Conservation (phyloP, 768 basidiomycete species). For the Udeniomyces megalosporus region DNA sequence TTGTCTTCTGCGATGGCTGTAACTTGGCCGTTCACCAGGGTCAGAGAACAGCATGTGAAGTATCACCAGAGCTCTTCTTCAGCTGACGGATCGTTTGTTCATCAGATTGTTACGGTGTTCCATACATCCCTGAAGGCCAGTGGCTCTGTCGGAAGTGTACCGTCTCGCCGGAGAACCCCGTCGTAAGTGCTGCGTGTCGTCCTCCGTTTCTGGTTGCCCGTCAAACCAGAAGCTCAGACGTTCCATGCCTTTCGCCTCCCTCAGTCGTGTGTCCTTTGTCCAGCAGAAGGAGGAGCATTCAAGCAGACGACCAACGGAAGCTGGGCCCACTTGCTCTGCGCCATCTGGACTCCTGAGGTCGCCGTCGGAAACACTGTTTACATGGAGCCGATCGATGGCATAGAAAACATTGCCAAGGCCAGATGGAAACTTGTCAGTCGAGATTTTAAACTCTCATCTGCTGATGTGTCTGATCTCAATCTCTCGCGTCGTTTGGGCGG, state of each 20-base stretch:
- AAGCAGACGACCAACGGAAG: slow-evolving; percentile 85
- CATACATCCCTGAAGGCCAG: slow-evolving; percentile 97
- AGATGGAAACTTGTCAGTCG: slow-evolving; percentile 78
- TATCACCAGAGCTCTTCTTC: too few relatives aligned
- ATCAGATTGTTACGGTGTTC: slow-evolving; percentile 92
- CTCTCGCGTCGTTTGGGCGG: background rate
- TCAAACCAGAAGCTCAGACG: background rate
- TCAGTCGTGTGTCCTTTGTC: slow-evolving; percentile 86
- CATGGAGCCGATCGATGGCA: slow-evolving; percentile 92
- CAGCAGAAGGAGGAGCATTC: slow-evolving; percentile 93
- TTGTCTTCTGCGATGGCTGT: slow-evolving; percentile 98
- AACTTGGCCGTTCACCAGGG: slow-evolving; percentile 99
- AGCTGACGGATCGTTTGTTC: too few relatives aligned
- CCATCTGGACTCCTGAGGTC: slow-evolving; percentile 94
- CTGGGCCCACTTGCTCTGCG: slow-evolving; percentile 92
- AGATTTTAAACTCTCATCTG: background rate
- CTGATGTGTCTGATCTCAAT: background rate
- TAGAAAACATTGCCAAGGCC: slow-evolving; percentile 71
- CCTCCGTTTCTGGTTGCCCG: too few relatives aligned
- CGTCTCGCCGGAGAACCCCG: slow-evolving; percentile 88
- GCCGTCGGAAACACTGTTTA: slow-evolving; percentile 84
- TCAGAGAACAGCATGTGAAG: too few relatives aligned
- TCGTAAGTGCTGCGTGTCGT: slow-evolving; percentile 44
- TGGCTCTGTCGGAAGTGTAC: slow-evolving; percentile 99
- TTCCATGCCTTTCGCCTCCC: background rate